Conservation (phyloP, 2,329 filamentous ascomycete species). For the Huntiella omanensis region DNA sequence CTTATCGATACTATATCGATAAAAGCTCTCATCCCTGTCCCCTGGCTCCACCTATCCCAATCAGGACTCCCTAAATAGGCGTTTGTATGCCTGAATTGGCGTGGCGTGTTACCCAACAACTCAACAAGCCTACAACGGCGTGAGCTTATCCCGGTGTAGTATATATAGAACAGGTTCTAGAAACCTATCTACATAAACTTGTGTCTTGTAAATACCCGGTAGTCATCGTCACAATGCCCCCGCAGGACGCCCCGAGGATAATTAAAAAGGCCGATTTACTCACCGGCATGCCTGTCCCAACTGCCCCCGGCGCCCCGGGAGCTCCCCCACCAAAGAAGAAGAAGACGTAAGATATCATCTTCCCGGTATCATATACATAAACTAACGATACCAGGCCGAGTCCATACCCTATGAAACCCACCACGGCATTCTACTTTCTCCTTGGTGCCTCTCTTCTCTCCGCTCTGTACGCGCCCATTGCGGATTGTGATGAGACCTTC, state of each 20-base stretch:
- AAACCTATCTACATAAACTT: too few species aligned
- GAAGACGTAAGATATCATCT: conserved; percentile 24
- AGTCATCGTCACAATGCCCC: conserved; percentile 19
- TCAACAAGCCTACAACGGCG: too few species aligned
- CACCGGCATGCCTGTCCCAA: background rate
- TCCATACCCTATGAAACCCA: conserved; percentile 40
- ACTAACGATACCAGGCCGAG: conserved; percentile 3
- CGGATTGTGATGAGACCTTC: conserved; percentile 97
- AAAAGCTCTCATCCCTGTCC: background rate
- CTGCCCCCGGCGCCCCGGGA: background rate
- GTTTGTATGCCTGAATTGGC: too few species aligned
- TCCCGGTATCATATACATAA: background rate
- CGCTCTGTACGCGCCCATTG: conserved; percentile 72
- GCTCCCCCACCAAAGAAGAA: conserved; percentile 15
- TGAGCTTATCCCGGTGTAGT: too few species aligned
- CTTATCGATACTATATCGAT: conserved; percentile 6
- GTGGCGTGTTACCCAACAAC: too few species aligned
- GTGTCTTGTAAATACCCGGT: too few species aligned
- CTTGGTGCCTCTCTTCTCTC: conserved; percentile 54
- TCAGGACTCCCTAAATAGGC: too few species aligned
- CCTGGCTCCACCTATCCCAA: background rate
- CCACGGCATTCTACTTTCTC: conserved; percentile 65
- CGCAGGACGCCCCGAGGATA: background rate
- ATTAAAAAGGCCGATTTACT: background rate
- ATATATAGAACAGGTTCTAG: too few species aligned